These are phyloP conservation scores for Rhododendron ovatum DNA, from an alignment of 148 eudicot species.

Conservation along the genomic window DNA sequence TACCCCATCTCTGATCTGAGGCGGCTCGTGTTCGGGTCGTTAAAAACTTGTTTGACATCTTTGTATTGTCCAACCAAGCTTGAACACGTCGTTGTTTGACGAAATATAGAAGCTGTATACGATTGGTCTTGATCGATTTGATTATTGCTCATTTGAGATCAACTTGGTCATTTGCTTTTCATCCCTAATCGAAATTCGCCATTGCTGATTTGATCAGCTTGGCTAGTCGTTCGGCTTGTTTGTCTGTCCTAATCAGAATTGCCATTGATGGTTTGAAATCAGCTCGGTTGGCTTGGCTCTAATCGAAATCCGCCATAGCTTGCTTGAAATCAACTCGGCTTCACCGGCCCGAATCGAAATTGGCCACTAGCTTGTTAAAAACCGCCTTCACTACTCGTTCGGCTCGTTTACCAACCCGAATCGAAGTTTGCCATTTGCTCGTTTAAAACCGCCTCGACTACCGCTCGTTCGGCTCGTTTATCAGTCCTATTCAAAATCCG, in stretches of 20 bases:
- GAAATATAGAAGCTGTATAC: background rate
- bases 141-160: background rate
- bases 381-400: too few species aligned
- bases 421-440: background rate
- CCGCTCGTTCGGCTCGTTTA: background rate
- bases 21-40: background rate
- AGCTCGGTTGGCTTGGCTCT: background rate
- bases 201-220: too few species aligned
- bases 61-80: background rate
- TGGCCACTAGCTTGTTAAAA: too few species aligned
- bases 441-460: background rate
- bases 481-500: constrained; percentile 14
- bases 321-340: background rate
- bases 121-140: background rate
- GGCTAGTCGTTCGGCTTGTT: too few species aligned
- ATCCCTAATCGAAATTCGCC: background rate
- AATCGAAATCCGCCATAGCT: background rate
- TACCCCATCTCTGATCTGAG: background rate
- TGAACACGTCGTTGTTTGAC: background rate
- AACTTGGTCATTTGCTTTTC: background rate
- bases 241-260: too few species aligned
- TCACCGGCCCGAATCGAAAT: too few species aligned
- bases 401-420: background rate
- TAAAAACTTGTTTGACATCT: background rate
- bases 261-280: too few species aligned